Percentiles rank a stretch among this genome's conserved stretches.
These are phyloP conservation scores for Wickerhamomyces strasburgensis DNA, from an alignment of 805 yeast genomes.

Conservation along the genomic window DNA sequence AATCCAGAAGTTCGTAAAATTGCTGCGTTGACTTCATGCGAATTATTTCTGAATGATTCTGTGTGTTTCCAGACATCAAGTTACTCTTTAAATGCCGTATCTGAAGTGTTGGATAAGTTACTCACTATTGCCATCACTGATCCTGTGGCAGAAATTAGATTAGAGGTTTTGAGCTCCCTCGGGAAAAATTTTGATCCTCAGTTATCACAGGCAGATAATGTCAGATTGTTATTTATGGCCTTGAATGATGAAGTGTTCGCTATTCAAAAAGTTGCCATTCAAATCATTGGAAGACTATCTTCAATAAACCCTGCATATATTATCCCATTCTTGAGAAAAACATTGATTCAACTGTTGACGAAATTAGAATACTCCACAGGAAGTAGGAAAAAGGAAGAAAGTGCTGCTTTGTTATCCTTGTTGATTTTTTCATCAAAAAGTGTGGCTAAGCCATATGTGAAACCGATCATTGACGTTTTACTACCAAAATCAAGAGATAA, in stretches of 20 bases:
- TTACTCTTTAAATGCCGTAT: conserved; percentile 74
- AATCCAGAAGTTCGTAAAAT: conserved; percentile 74
- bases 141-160: conserved; percentile 77
- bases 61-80: conserved; percentile 81
- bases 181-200: conserved; percentile 84
- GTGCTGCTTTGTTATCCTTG: conserved; percentile 68
- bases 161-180: conserved; percentile 69
- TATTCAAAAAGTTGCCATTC: conserved; percentile 73
- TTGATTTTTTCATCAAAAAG: conserved; percentile 74
- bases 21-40: conserved; percentile 81
- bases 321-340: conserved; percentile 85
- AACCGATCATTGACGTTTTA: conserved; percentile 82
- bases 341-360: conserved; percentile 78
- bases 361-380: conserved; percentile 78
- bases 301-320: conserved; percentile 91
- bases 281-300: conserved; percentile 78
- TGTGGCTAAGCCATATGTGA: conserved; percentile 84
- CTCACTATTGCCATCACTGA: conserved; percentile 84
- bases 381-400: conserved; percentile 77
- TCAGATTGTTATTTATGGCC: conserved; percentile 78
- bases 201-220: conserved; percentile 89
- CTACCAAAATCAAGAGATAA: conserved; percentile 69
- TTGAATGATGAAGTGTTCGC: conserved; percentile 86
- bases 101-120: conserved; percentile 77
- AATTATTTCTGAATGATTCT: conserved; percentile 70